Evolutionary conservation across 208 protist species (phyloP), one percentile per base, ranked within the genome.

Genomic region (Strigomonas culicis): DNA sequence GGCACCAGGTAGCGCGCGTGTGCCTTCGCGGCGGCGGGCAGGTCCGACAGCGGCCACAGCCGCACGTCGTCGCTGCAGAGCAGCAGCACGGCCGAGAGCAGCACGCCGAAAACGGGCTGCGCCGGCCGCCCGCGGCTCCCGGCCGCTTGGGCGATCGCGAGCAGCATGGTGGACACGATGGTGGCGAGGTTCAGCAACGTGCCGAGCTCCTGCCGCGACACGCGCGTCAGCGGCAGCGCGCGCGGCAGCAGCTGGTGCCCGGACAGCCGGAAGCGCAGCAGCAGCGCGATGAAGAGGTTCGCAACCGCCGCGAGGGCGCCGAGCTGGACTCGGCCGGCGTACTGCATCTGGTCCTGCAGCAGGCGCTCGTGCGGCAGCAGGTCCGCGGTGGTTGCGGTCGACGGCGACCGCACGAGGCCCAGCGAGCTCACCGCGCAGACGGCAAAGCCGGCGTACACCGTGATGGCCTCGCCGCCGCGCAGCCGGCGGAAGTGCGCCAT

Each of bases 231-330:
- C 28, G 72, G 79, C 34, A 78, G 30, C 32, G 74, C 74, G 44
- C 55, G 43, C 11, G 79, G 84, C 30, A 95, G 70, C 31, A 95
- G 75, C 39, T 81, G 59, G 22, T 75, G 71, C 13, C 77, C 84
- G 28, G 51, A 70, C 31, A 89, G 47, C 31, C 86, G 80, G 53
- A 77, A 87, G 63, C 80, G 80, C 34, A 95, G 55, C 39, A 95
- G 44, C 19, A 92, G 75, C 15, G 84, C 78, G 30, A 87, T 65
- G 32, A 90, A 88, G 10, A 92, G 56, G 62, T 82, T 72, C 17
- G 75, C 51, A 0, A 82, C 74, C 13, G 72, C 66, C 10, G 77
- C 61, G 49, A 92, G 65, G 17, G 80, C 77, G 21, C 90, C 61
- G 17, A 90, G 72, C 1, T 77, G 81, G 19, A 77, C 52, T n/a